Base-by-base conservation (phyloP, 1,284 basidiomycete species). In the Ustilago lituana region DNA sequence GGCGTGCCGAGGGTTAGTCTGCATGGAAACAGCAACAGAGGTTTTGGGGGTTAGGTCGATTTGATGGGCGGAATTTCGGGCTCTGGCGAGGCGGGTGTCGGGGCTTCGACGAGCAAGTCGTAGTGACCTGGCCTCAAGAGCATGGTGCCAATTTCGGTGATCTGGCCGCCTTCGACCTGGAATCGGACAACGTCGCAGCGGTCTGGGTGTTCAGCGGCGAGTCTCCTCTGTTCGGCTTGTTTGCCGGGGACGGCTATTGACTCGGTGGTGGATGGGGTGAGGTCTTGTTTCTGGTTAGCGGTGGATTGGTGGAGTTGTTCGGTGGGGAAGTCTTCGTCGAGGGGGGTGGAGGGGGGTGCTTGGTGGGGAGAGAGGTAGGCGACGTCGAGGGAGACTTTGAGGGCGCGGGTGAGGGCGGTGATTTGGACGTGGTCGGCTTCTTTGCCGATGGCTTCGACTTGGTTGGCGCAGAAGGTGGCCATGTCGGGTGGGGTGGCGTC, bases 371-470 rank as follows among this genome's bases (percentile, higher is more conserved):
- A 67, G 10, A 80, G 66, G 49, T 78, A 80, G 14, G 74, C 73
- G 1, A 80, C 74, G 54, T 78, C 74, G 12, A 80, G 49, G 11
- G 58, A 67, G 11, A 74, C 69, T 19, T 72, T 70, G 35, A 78
- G 73, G 0, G 62, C 70, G 1, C 55, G 48, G n/a, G 68, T 64
- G 24, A 80, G 54, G 1, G 78, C 75, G 20, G 76, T 75, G 53
- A 80, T 78, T 54, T 78, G 76, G 1, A 80, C 54, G 31, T 80
- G 78, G 41, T 80, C 78, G 0, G 78, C 78, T 53, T 80, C 78
- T 38, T 73, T 77, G 3, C 78, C 77, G 32, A 80, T 69, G 0
- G 78, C 73, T 19, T 80, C 78, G 10, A 80, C 75, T 22, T 78
- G 71, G 27, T 63, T 55, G 22, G 67, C 45, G 50, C 74, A 74